These are phyloP conservation scores for Phytophthora cactorum DNA, from an alignment of 352 stramenopile species.

Conservation along the genomic window DNA sequence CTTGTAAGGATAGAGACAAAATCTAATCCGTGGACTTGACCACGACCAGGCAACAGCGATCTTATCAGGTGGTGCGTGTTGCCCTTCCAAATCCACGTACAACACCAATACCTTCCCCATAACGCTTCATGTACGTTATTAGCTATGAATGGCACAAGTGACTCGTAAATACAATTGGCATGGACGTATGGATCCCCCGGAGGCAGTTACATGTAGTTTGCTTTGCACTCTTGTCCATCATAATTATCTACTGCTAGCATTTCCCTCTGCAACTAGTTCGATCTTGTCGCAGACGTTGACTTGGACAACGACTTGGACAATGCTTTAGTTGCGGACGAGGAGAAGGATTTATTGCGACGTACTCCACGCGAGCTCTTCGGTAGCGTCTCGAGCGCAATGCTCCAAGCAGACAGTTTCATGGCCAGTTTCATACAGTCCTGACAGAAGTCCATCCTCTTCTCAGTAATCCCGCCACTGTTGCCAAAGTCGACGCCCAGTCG, in stretches of 20 bases:
- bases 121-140: too few relatives aligned
- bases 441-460: slow-evolving; percentile 60
- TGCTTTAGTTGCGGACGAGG: slow-evolving; percentile 23
- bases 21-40: neutral
- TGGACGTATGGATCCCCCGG: too few relatives aligned
- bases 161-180: too few relatives aligned
- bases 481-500: slow-evolving; percentile 43
- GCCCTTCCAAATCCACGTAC: neutral
- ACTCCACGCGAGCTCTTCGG: slow-evolving; percentile 7
- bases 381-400: slow-evolving; percentile 45
- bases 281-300: slow-evolving; percentile 3
- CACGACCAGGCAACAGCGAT: neutral
- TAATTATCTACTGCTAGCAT: slow-evolving; percentile 31
- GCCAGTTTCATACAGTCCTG: slow-evolving; percentile 47
- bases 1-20: neutral
- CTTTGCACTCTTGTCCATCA: neutral
- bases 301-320: slow-evolving; percentile 26
- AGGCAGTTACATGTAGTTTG: too few relatives aligned
- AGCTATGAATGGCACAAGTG: too few relatives aligned
- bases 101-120: neutral
- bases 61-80: slow-evolving; percentile 17
- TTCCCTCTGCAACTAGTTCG: neutral
- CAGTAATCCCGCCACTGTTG: slow-evolving; percentile 35
- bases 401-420: slow-evolving; percentile 44
- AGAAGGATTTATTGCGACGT: slow-evolving; percentile 12